phyloP scores from a whole-genome alignment of 73 alveolate genomes.

The Blepharisma stoltei region DNA sequence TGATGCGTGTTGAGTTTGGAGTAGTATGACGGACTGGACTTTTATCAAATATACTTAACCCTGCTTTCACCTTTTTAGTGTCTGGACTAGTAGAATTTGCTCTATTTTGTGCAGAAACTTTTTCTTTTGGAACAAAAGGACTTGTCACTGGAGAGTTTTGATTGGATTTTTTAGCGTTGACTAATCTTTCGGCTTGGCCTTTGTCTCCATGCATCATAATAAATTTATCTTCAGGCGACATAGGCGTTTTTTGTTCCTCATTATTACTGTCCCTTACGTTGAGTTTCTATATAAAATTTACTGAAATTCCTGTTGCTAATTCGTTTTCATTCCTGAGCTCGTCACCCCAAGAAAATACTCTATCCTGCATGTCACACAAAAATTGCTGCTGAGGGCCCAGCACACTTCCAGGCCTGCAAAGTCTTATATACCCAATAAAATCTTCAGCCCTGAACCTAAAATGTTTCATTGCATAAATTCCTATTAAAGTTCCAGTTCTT shows the following conservation, averaged over 20 bases:
- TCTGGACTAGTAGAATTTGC: too few species aligned
- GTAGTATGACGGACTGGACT: conserved; percentile 15
- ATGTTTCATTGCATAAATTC: conserved; percentile 77
- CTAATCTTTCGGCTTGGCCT: conserved; percentile 42
- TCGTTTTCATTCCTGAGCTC: neutral
- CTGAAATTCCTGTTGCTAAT: neutral
- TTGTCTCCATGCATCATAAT: conserved; percentile 39
- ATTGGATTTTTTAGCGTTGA: conserved; percentile 28
- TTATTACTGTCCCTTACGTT: neutral
- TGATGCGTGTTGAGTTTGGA: neutral
- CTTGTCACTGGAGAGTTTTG: conserved; percentile 16
- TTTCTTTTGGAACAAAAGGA: neutral
- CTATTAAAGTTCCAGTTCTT: conserved; percentile 94
- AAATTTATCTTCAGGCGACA: conserved; percentile 25
- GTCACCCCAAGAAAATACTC: conserved; percentile 1
- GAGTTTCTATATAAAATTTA: neutral
- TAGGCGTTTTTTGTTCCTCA: neutral
- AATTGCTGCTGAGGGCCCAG: conserved; percentile 83
- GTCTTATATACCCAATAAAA: conserved; percentile 77
- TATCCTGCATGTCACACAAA: conserved; percentile 35
- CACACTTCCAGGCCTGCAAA: conserved; percentile 85
- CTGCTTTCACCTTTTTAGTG: too few species aligned
- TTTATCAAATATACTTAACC: conserved; percentile 1
- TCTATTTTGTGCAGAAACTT: too few species aligned
- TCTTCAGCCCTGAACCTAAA: conserved; percentile 79